Percentiles rank a stretch among this genome's conserved stretches.
Evolutionary conservation across 257 asterid genomes (phyloP).

Genomic region (Ballota nigra): DNA sequence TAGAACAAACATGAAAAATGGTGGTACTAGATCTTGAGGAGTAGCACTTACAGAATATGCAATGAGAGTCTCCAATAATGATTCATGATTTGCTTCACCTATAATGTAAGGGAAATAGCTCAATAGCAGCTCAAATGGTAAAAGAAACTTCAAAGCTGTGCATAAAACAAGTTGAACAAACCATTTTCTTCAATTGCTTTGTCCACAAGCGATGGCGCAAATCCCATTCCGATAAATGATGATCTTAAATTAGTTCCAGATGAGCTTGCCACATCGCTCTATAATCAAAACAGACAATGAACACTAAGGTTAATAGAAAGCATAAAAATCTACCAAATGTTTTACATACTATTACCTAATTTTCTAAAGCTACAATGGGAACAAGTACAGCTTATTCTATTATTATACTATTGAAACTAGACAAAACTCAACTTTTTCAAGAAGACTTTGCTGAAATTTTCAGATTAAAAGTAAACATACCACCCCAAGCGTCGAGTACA

Average conservation of each 20-base stretch:
- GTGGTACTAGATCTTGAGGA: neutral
- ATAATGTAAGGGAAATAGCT: constrained; percentile 21
- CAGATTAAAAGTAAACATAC: constrained; percentile 31
- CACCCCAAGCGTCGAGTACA: constrained; percentile 29
- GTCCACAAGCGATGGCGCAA: constrained; percentile 65
- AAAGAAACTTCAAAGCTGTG: neutral
- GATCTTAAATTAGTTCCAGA: constrained; percentile 63
- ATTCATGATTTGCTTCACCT: constrained; percentile 75
- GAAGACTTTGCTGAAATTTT: neutral
- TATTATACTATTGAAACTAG: neutral
- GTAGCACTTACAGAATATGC: constrained; percentile 62
- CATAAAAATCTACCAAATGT: constrained; percentile 2
- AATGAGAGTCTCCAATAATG: constrained; percentile 71
- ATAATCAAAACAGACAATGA: constrained; percentile 11
- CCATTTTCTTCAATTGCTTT: constrained; percentile 79
- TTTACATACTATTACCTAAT: neutral
- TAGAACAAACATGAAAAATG: constrained; percentile 7
- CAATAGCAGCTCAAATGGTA: constrained; percentile 9
- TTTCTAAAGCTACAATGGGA: too few relatives aligned
- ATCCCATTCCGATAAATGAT: constrained; percentile 86
- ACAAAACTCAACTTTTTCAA: neutral
- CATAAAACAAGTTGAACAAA: constrained; percentile 25
- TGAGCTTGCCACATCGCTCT: constrained; percentile 77
- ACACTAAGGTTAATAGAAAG: constrained; percentile 6
- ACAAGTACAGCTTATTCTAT: too few relatives aligned